A percentile compares a stretch with the other conserved stretches of the same genome.
phyloP scores from a whole-genome alignment of 2,329 filamentous ascomycete species.

The Claviceps arundinis region DNA sequence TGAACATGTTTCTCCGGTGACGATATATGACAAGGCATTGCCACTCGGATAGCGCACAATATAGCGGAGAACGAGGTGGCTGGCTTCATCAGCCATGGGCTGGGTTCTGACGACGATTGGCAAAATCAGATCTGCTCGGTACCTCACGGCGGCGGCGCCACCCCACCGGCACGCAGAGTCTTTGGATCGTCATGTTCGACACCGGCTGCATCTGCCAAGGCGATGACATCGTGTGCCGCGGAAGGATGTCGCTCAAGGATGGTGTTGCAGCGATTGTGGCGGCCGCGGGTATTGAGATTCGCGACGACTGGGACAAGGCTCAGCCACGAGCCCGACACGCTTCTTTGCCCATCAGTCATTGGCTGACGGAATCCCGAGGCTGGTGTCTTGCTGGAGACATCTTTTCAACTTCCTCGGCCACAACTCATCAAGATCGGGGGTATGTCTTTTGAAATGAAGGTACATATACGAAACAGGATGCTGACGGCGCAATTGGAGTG shows the following conservation, averaged over 20 bases:
- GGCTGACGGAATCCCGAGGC: too few relatives aligned
- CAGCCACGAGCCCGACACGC: background rate
- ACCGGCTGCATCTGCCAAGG: background rate
- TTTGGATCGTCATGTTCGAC: background rate
- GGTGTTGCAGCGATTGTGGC: background rate
- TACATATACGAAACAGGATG: too few relatives aligned
- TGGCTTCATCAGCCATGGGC: background rate
- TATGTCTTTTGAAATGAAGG: too few relatives aligned
- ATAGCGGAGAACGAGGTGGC: background rate
- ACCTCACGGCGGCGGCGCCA: constrained; percentile 1
- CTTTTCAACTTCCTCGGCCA: too few relatives aligned
- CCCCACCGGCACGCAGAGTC: background rate
- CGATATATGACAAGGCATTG: background rate
- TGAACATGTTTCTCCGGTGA: background rate
- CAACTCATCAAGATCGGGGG: too few relatives aligned
- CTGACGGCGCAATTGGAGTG: too few relatives aligned
- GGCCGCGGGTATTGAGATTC: background rate
- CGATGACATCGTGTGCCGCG: background rate
- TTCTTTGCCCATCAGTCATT: background rate
- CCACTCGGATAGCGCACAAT: background rate
- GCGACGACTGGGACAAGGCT: too few relatives aligned
- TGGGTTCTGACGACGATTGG: background rate
- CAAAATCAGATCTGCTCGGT: background rate
- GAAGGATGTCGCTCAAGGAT: background rate
- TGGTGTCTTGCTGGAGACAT: too few relatives aligned